Evolutionary conservation across 352 stramenopile species (phyloP), one percentile per base, ranked within the genome.

Genomic region (Globisporangium splendens): DNA sequence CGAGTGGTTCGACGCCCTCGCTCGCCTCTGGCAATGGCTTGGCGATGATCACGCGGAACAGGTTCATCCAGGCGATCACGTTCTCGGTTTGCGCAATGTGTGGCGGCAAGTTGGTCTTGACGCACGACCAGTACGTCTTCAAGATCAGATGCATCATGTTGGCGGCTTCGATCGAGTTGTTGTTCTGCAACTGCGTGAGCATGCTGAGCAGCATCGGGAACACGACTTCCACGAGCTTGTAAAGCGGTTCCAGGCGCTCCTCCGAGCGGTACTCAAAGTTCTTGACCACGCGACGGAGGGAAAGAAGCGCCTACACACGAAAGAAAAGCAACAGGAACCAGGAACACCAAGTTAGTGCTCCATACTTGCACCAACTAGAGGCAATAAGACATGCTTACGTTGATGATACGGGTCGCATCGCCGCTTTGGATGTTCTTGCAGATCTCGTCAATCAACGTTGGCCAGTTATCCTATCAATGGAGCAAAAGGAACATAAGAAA

Each of bases 101-200:
- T 22, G 86, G 86, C 35, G 92, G 90, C 43, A 99, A 68, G 62
- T 93, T 93, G 54, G 97, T 98, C 77, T 98, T 96, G 24, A 98
- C 97, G 42, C 87, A 97, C 48, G 84, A 97, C 94, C 95, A 99
- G 72, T 98, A 99, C 51, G 98, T 98, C 82, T 99, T 98, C 54
- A 98, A 86, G 68, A 98, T 98, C 61, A 98, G 63, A 62, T 93
- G 79, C 68, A 89, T 86, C 87, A 98, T 98, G 68, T 96, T 82
- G 6, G 93, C 95, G 7, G 91, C 91, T 63, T 98, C 96, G n/a
- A 98, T 65, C 33, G 85, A 91, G 70, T 88, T 83, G 66, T 89
- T 93, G 38, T 50, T 77, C 54, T 89, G 71, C 70, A 89, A 78
- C 56, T 96, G 73, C 48, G 89, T 74, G 54, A 98, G 88, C 67